Evolutionary conservation across 176 grass and related monocot species (phyloP).

Genomic region (Triticum timopheevii): DNA sequence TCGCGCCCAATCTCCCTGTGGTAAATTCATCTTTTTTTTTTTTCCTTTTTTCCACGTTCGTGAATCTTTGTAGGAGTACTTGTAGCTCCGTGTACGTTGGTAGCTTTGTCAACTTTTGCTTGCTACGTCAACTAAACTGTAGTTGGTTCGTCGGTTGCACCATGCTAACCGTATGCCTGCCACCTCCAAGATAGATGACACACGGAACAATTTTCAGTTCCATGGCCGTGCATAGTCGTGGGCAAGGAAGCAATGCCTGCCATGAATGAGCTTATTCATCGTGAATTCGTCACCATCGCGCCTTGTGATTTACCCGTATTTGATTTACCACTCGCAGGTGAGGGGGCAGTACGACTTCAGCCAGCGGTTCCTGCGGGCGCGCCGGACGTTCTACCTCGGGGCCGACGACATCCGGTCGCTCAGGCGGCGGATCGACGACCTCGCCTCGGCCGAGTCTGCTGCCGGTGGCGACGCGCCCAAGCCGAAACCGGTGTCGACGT

Average conservation of each 20-base stretch:
- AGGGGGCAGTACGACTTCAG: background rate
- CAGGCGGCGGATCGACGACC: background rate
- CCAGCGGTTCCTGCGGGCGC: conserved; percentile 25
- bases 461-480: background rate
- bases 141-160: background rate
- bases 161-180: conserved; percentile 9
- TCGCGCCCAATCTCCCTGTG: no score
- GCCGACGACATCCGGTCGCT: background rate
- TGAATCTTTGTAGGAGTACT: background rate
- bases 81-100: background rate
- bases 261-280: background rate
- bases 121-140: background rate
- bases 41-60: no score
- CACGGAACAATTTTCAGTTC: background rate
- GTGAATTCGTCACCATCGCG: no score
- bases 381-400: conserved; percentile 31
- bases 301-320: no score
- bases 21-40: no score
- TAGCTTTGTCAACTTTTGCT: background rate
- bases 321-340: background rate
- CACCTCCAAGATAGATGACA: background rate
- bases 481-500: background rate
- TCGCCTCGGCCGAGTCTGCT: background rate
- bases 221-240: background rate
- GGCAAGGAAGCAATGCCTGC: background rate